phyloP scores from a whole-genome alignment of 2,329 filamentous ascomycete genomes.

The Tolypocladium endophyticum region DNA sequence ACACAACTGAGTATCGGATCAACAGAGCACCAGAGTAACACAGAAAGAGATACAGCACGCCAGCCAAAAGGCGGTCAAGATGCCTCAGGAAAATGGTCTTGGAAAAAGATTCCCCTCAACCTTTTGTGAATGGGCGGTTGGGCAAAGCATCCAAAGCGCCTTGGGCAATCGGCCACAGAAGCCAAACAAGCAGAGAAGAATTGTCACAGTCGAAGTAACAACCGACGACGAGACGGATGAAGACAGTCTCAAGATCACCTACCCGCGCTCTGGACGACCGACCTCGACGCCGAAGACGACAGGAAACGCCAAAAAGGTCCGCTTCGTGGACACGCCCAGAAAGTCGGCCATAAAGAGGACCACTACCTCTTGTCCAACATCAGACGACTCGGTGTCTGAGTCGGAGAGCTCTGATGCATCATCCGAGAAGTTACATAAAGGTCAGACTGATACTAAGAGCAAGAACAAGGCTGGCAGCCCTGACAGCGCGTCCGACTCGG shows the following conservation, averaged over 20 bases:
- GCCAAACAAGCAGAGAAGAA: slow-evolving; percentile 14
- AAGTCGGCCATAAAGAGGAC: slow-evolving; percentile 28
- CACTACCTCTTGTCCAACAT: slow-evolving; percentile 11
- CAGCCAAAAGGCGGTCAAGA: background rate
- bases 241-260: slow-evolving; percentile 37
- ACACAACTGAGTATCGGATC: background rate
- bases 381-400: slow-evolving; percentile 11
- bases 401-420: slow-evolving; percentile 10
- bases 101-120: slow-evolving; percentile 3
- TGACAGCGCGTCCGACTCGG: slow-evolving; percentile 18
- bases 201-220: slow-evolving; percentile 30
- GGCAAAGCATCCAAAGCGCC: slow-evolving; percentile 21
- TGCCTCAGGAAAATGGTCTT: background rate
- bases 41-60: background rate
- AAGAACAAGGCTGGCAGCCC: slow-evolving; percentile 7
- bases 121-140: slow-evolving; percentile 31
- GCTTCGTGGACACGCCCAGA: slow-evolving; percentile 23
- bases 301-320: slow-evolving; percentile 28
- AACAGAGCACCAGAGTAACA: background rate
- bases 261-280: slow-evolving; percentile 27
- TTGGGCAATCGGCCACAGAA: slow-evolving; percentile 16
- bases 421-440: slow-evolving; percentile 4
- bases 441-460: slow-evolving; percentile 6
- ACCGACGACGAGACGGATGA: slow-evolving; percentile 42
- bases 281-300: background rate